These are phyloP conservation scores for Cylindricascospora bacillispora DNA, from an alignment of 1,139 yeast genomes.

Conservation along the genomic window DNA sequence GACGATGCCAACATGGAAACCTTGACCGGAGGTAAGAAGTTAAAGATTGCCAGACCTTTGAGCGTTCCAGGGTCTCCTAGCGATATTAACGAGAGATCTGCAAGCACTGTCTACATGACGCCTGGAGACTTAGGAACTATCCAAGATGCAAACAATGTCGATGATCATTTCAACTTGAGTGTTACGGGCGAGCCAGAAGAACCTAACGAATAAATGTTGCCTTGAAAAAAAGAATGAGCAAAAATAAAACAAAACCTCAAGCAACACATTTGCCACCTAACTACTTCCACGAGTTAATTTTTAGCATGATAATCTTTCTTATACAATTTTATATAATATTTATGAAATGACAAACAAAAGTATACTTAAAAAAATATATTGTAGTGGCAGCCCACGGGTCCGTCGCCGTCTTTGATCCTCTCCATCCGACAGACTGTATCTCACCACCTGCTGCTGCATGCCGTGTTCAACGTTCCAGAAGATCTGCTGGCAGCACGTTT, in stretches of 20 bases:
- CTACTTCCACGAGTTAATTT: neutral
- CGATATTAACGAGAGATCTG: conserved; percentile 33
- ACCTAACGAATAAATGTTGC: conserved; percentile 29
- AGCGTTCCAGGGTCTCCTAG: conserved; percentile 95
- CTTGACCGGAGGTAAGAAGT: conserved; percentile 26
- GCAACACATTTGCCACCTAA: neutral
- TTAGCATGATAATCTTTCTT: no score
- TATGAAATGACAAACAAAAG: no score
- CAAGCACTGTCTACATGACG: conserved; percentile 59
- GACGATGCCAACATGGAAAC: conserved; percentile 22
- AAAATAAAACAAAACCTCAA: conserved; percentile 1
- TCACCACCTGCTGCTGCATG: no score
- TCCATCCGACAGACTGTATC: no score
- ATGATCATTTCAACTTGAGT: conserved; percentile 75
- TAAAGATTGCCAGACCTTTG: conserved; percentile 80
- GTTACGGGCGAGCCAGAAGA: conserved; percentile 37
- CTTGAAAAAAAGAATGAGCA: conserved; percentile 10
- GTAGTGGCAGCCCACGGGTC: no score
- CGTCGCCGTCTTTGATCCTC: no score
- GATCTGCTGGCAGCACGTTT: no score
- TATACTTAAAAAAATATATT: no score
- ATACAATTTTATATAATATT: no score
- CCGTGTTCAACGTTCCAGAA: no score
- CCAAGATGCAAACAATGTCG: conserved; percentile 78
- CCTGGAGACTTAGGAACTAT: conserved; percentile 97